Evolutionary conservation across 306 rosid species (phyloP).

Genomic region (Vigna nakashimae): DNA sequence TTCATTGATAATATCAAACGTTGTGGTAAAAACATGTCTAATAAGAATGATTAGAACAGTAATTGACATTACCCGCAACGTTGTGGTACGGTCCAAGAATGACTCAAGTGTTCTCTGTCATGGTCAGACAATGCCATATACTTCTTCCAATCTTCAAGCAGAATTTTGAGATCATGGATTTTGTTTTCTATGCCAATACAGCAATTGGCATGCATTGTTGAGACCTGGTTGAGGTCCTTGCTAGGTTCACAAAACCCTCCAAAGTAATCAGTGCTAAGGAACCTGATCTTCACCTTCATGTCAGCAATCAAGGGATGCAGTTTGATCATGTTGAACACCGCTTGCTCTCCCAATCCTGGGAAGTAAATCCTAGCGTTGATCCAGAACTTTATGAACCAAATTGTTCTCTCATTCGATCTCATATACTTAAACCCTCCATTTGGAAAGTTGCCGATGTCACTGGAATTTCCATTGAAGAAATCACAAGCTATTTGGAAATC

Average conservation of each 20-base stretch:
- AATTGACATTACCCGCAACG: conserved; percentile 63
- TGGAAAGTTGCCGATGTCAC: conserved; percentile 50
- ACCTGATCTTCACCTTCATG: conserved; percentile 61
- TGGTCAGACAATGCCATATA: conserved; percentile 45
- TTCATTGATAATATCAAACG: too few relatives aligned
- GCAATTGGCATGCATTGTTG: conserved; percentile 94
- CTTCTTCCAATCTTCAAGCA: conserved; percentile 78
- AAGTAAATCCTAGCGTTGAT: conserved; percentile 49
- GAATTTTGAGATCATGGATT: conserved; percentile 64
- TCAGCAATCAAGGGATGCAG: conserved; percentile 38
- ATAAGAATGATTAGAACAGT: not conserved
- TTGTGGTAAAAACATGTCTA: too few relatives aligned
- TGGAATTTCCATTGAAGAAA: conserved; percentile 50
- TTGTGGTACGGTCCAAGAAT: conserved; percentile 69
- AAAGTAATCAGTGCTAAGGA: conserved; percentile 65
- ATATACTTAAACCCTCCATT: conserved; percentile 80
- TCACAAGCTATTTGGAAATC: conserved; percentile 93
- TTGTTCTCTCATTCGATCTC: conserved; percentile 59
- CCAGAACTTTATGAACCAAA: conserved; percentile 76
- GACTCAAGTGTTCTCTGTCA: not conserved
- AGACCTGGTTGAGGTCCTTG: conserved; percentile 52
- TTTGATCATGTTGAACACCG: conserved; percentile 74
- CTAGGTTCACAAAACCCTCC: conserved; percentile 83
- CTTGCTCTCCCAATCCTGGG: conserved; percentile 68
- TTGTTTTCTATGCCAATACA: conserved; percentile 79